These are phyloP conservation scores for Phialophora chinensis DNA, from an alignment of 2,329 filamentous ascomycete genomes.

Conservation along the genomic window DNA sequence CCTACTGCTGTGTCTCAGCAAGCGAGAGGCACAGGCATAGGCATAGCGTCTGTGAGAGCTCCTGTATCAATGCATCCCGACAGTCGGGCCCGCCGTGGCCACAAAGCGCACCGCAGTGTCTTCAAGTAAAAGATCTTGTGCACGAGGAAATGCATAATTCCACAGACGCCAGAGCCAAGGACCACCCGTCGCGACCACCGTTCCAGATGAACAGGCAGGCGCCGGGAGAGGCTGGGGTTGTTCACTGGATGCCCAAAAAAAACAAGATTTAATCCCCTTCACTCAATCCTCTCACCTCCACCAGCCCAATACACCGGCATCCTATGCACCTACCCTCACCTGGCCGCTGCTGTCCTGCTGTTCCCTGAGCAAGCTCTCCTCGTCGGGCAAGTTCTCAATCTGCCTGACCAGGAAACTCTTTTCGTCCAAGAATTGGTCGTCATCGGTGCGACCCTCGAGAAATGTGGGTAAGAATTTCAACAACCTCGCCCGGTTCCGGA, in stretches of 20 bases:
- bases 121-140: background rate
- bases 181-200: background rate
- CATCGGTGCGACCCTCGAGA: constrained; percentile 91
- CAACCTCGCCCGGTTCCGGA: constrained; percentile 93
- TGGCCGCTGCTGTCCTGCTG: constrained; percentile 13
- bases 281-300: background rate
- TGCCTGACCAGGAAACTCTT: constrained; percentile 96
- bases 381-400: constrained; percentile 61
- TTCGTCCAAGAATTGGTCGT: constrained; percentile 98
- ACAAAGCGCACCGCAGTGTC: too few species aligned
- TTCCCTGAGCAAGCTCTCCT: constrained; percentile 18
- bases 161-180: background rate
- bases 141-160: background rate
- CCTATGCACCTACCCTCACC: constrained; percentile 25
- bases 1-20: too few species aligned
- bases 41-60: too few species aligned
- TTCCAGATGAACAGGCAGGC: too few species aligned
- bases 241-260: too few species aligned
- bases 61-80: too few species aligned
- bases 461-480: constrained; percentile 89
- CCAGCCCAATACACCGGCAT: background rate
- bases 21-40: too few species aligned
- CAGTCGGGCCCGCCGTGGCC: too few species aligned
- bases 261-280: background rate
- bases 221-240: too few species aligned